Conservation (phyloP, 768 basidiomycete genomes). For the Tulasnella sp. region DNA sequence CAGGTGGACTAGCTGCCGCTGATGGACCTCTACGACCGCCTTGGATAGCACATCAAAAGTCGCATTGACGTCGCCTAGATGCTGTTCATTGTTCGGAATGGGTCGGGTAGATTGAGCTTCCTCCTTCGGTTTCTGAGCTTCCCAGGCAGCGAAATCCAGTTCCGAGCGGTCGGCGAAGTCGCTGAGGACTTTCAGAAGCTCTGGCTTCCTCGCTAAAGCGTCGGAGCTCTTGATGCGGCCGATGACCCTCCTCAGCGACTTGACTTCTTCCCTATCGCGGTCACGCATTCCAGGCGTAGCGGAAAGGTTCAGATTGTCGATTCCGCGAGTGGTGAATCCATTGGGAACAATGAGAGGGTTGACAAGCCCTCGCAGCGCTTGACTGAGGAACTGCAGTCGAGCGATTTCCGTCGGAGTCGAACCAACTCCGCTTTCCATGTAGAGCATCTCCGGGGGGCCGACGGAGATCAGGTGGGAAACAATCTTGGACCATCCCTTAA, state of each 20-base stretch:
- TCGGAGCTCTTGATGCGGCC: neutral
- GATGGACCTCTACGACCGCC: conserved; percentile 21
- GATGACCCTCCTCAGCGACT: neutral
- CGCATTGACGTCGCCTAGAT: neutral
- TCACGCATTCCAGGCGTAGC: neutral
- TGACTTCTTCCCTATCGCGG: neutral
- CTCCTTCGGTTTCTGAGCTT: neutral
- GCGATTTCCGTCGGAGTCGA: conserved; percentile 36
- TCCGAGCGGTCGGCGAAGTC: neutral
- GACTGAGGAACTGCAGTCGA: neutral
- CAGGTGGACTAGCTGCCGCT: conserved; percentile 12
- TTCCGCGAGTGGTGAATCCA: neutral
- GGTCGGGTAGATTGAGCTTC: neutral
- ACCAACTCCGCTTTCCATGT: conserved; percentile 46
- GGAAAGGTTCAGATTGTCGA: neutral
- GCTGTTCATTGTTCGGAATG: no score
- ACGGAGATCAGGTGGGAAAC: conserved; percentile 41
- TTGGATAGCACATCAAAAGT: conserved; percentile 15
- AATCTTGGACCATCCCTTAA: conserved; percentile 38
- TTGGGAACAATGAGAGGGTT: neutral
- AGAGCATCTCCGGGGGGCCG: conserved; percentile 40
- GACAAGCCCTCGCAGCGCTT: neutral
- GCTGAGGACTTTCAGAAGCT: conserved; percentile 1
- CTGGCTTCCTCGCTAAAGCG: neutral
- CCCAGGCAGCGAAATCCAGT: neutral